These are phyloP conservation scores for Fusarium sp. DNA, from an alignment of 2,329 filamentous ascomycete genomes.

Conservation along the genomic window DNA sequence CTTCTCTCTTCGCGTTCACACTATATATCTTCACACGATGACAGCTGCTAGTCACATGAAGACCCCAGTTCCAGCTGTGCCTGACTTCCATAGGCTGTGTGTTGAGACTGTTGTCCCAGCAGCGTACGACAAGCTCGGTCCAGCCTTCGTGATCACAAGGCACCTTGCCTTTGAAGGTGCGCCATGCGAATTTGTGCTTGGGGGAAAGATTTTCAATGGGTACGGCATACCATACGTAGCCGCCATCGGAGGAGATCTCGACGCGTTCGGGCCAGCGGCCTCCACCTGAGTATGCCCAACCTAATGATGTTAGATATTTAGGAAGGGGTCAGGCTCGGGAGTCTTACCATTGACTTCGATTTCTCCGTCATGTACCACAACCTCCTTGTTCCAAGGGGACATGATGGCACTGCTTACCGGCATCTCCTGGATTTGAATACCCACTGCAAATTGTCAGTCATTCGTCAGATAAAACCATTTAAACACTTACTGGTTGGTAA, in stretches of 20 bases:
- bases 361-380: constrained; percentile 69
- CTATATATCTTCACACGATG: constrained; percentile 73
- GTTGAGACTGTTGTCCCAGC: constrained; percentile 72
- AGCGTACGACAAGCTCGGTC: constrained; percentile 69
- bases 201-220: constrained; percentile 69
- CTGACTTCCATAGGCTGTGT: constrained; percentile 69
- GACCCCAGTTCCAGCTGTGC: constrained; percentile 71
- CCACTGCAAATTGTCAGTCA: constrained; percentile 44
- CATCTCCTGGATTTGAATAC: constrained; percentile 78
- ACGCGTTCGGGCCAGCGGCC: constrained; percentile 71
- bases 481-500: constrained; percentile 59
- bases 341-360: constrained; percentile 54
- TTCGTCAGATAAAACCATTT: fast-evolving
- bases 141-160: constrained; percentile 72
- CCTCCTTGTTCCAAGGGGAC: constrained; percentile 69
- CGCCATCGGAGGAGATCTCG: constrained; percentile 72
- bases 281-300: constrained; percentile 70
- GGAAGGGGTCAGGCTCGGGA: fast-evolving
- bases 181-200: constrained; percentile 74
- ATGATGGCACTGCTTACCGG: constrained; percentile 76
- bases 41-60: constrained; percentile 73
- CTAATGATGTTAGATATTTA: constrained; percentile 52
- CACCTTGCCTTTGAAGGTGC: constrained; percentile 71
- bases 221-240: constrained; percentile 73
- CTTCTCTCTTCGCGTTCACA: constrained; percentile 64